Conservation (phyloP, 192 early-diverging fungal species). For the Tieghemiomyces parasiticus region DNA sequence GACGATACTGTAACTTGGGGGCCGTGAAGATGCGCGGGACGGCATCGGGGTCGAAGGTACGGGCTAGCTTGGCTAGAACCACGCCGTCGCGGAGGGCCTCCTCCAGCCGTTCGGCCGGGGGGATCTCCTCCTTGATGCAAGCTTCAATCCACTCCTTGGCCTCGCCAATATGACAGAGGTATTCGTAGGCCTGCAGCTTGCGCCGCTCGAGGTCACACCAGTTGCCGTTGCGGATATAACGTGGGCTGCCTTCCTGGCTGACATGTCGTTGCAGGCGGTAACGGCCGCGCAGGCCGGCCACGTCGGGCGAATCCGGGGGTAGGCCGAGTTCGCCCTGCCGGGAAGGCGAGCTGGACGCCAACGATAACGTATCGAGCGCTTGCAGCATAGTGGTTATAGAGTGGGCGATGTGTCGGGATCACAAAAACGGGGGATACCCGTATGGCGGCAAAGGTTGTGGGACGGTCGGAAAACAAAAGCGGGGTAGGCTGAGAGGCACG, state of each 20-base stretch:
- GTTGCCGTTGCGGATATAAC: slow-evolving; percentile 22
- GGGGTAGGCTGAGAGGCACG: background rate
- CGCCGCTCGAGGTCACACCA: slow-evolving; percentile 87
- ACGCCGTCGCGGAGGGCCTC: slow-evolving; percentile 91
- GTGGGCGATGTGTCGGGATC: too few relatives aligned
- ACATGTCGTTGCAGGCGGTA: slow-evolving; percentile 28
- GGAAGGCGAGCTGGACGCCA: background rate
- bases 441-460: background rate
- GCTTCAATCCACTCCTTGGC: slow-evolving; percentile 99
- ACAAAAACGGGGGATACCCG: too few relatives aligned
- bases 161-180: slow-evolving; percentile 96
- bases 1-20: slow-evolving; percentile 69
- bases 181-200: slow-evolving; percentile 94
- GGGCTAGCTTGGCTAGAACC: slow-evolving; percentile 76
- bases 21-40: slow-evolving; percentile 77
- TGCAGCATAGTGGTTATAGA: slow-evolving; percentile 1
- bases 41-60: slow-evolving; percentile 60
- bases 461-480: background rate
- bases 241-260: slow-evolving; percentile 12
- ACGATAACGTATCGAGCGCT: background rate
- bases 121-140: slow-evolving; percentile 71
- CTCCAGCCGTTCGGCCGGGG: slow-evolving; percentile 61
- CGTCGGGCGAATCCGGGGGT: slow-evolving; percentile 30
- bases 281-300: slow-evolving; percentile 26
- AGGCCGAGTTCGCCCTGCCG: slow-evolving; percentile 6